Base-by-base conservation (phyloP, 2,329 filamentous ascomycete genomes). In the Thielaviopsis ethacetica region DNA sequence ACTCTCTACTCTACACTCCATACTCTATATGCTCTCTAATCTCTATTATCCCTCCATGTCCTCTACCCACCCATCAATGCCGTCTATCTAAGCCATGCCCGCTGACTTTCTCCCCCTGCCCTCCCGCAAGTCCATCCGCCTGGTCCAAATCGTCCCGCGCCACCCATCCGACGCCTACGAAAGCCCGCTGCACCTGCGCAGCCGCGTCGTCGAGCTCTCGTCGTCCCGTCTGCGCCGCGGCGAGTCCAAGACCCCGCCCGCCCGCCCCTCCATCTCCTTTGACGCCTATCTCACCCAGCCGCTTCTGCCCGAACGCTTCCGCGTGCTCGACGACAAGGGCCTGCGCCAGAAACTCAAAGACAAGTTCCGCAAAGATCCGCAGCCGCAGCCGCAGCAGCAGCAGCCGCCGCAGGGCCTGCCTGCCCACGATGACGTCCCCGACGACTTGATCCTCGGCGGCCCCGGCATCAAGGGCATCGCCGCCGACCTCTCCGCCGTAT, bases 311-410 rank as follows among this genome's bases (percentile, higher is more conserved):
- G 56, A 61, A 53, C 53, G 59, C 34, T 61, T 58, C 50, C 27
- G 34, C 26, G 51, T 61, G 47, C 54, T 61, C 24, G 59, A 61
- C 27, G 57, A 61, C 53, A 61, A 61, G 41, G 44, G 59, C 22
- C 53, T 59, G 30, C 59, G 53, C 30, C 59, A 61, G 53, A 61
- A 58, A 55, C 56, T 61, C 38, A 58, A 58, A 6, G 59, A 61
- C 34, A 55, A 41, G 19, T 61, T 61, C 24, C 58, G 53, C 44
- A 56, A 58, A 34, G 56, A 61, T 30, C 24, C 59, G 30, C 21
- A 6, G 26, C 26, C 4, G 26, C 26, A 27, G 9, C 26, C 4
- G 26, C 26, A 4, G 9, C 26, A 27, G 30, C 30, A 34, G 10
- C 7, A 30, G 7, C 9, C 53, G 15, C 34, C 19, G 19, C 26